These are phyloP conservation scores for Colletotrichum costaricense DNA, from an alignment of 2,329 filamentous ascomycete genomes.

Conservation along the genomic window DNA sequence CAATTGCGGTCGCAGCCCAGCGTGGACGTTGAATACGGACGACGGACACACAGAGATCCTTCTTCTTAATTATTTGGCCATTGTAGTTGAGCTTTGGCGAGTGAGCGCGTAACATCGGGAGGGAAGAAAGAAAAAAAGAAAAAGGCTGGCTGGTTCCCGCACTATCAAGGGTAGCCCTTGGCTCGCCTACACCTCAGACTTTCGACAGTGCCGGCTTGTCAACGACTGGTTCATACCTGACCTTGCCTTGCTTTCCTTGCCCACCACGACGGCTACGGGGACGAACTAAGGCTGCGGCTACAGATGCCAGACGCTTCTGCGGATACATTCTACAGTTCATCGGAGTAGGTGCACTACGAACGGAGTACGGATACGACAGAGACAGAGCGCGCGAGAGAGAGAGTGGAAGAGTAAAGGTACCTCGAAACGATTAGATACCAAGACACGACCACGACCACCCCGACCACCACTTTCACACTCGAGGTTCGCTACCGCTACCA, in stretches of 20 bases:
- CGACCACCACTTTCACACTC: constrained; percentile 12
- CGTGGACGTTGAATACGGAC: not conserved
- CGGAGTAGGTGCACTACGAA: not conserved
- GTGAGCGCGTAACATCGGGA: not conserved
- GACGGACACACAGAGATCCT: not conserved
- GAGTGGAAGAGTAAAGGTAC: not conserved
- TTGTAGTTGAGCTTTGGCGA: constrained; percentile 11
- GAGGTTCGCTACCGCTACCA: no score
- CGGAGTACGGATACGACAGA: not conserved
- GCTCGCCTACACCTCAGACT: not conserved
- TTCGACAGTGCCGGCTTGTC: constrained; percentile 5
- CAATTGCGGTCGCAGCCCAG: constrained; percentile 8
- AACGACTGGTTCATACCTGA: not conserved
- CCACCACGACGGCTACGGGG: not conserved
- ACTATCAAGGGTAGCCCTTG: not conserved
- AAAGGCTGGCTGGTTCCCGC: constrained; percentile 2
- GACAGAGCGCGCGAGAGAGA: not conserved
- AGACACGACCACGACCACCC: constrained; percentile 9
- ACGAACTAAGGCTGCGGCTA: not conserved
- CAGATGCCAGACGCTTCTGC: not conserved
- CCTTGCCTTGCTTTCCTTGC: not conserved
- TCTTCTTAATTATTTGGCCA: not conserved
- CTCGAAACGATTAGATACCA: constrained; percentile 20
- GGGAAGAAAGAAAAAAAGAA: not conserved
- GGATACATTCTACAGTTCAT: no score